These are phyloP conservation scores for Sclerotinia trifoliorum DNA, from an alignment of 2,329 filamentous ascomycete genomes.

Conservation along the genomic window DNA sequence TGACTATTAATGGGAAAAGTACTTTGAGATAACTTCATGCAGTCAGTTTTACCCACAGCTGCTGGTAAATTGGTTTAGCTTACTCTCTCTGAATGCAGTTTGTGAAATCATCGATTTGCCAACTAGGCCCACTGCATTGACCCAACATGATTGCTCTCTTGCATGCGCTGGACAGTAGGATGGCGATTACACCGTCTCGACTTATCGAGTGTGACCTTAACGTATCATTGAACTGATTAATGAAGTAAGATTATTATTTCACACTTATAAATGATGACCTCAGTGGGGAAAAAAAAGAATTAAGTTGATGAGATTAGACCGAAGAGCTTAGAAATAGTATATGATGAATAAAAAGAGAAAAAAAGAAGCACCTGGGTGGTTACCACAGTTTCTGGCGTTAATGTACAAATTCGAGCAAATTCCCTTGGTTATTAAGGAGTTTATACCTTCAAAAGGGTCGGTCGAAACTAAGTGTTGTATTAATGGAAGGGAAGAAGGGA, in stretches of 20 bases:
- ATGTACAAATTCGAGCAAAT: not conserved
- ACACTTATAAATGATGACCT: not conserved
- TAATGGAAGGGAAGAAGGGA: not conserved
- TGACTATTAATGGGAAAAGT: constrained; percentile 71
- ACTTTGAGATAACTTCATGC: constrained; percentile 70
- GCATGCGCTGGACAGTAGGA: not conserved
- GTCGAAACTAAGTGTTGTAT: not conserved
- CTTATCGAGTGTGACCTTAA: not conserved
- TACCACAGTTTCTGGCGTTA: not conserved
- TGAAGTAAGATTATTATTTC: not conserved
- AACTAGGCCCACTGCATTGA: constrained; percentile 43
- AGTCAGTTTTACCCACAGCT: not conserved
- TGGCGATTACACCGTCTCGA: not conserved
- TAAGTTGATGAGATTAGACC: not conserved
- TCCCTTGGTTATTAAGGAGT: not conserved
- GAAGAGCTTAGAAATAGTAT: not conserved
- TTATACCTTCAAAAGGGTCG: not conserved
- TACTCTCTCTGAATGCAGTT: constrained; percentile 67
- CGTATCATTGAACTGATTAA: constrained; percentile 11
- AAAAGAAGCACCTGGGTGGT: not conserved
- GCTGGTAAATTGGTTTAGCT: constrained; percentile 41
- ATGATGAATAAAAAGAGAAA: not conserved
- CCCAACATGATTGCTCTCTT: constrained; percentile 29
- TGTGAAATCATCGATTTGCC: constrained; percentile 63
- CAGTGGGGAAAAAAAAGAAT: not conserved